A percentile compares a stretch with the other conserved stretches of the same genome.
Conservation (phyloP, 1,284 basidiomycete species). For the Cryptococcus hybrid region DNA sequence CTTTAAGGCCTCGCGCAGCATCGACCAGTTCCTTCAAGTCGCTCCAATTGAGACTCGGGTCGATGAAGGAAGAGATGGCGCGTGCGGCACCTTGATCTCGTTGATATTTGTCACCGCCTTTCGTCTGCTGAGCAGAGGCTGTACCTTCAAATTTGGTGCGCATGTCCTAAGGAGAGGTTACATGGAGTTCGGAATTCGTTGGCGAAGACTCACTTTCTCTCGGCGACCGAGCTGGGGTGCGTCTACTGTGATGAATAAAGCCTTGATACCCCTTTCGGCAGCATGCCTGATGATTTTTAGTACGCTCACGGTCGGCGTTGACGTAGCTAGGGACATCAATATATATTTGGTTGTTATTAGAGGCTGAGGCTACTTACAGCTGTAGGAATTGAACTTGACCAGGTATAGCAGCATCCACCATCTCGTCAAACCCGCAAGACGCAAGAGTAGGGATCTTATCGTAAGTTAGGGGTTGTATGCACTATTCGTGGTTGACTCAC, state of each 20-base stretch:
- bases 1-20: slow-evolving; percentile 81
- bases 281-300: slow-evolving; percentile 80
- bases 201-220: slow-evolving; percentile 61
- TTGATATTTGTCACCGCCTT: slow-evolving; percentile 62
- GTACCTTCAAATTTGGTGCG: slow-evolving; percentile 89
- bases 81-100: slow-evolving; percentile 87
- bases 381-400: slow-evolving; percentile 78
- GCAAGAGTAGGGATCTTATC: slow-evolving; percentile 79
- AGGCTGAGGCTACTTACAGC: slow-evolving; percentile 53
- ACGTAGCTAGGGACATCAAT: slow-evolving; percentile 61
- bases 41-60: slow-evolving; percentile 81
- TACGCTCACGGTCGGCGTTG: slow-evolving; percentile 77
- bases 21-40: slow-evolving; percentile 85
- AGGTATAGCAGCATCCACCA: slow-evolving; percentile 72
- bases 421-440: slow-evolving; percentile 85
- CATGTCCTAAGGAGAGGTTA: slow-evolving; percentile 67
- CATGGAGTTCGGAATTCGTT: background rate
- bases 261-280: slow-evolving; percentile 76
- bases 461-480: background rate
- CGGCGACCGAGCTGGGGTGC: slow-evolving; percentile 87
- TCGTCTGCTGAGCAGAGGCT: slow-evolving; percentile 64
- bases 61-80: slow-evolving; percentile 95
- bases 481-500: slow-evolving; percentile 48
- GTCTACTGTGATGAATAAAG: slow-evolving; percentile 86
- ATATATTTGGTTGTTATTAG: slow-evolving; percentile 1